Evolutionary conservation across 139 green algal species (phyloP).

Genomic region (Coelastrella sp.): DNA sequence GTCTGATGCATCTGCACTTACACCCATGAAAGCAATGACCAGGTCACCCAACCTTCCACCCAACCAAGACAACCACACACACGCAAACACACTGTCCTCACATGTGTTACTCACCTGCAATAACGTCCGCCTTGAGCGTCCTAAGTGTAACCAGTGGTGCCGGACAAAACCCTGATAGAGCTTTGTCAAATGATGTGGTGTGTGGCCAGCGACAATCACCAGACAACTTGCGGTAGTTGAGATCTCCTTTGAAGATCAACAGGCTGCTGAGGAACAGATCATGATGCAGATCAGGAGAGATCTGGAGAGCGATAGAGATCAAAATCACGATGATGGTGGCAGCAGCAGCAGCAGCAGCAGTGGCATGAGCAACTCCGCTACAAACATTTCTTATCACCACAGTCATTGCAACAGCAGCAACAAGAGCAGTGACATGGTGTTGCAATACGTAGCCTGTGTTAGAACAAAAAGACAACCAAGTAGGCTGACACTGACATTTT

Average conservation of each 20-base stretch:
- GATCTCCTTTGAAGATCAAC: constrained; percentile 69
- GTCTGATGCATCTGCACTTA: no score
- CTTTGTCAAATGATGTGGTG: constrained; percentile 50
- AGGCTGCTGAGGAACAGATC: constrained; percentile 47
- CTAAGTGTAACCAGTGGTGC: constrained; percentile 57
- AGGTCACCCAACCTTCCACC: no score
- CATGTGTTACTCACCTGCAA: constrained; percentile 17
- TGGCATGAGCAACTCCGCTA: background rate
- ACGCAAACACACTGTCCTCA: background rate
- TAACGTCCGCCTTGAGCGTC: constrained; percentile 71
- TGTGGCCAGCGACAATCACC: constrained; percentile 66
- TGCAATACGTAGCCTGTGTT: no score
- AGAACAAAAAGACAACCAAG: no score
- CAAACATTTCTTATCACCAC: no score
- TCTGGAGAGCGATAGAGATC: background rate
- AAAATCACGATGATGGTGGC: background rate
- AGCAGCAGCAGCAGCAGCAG: constrained; percentile 9
- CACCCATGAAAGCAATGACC: no score
- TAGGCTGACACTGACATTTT: no score
- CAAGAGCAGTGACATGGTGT: no score
- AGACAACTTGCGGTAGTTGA: constrained; percentile 69
- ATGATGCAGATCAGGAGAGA: constrained; percentile 57
- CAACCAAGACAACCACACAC: background rate
- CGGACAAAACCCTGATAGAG: constrained; percentile 52
- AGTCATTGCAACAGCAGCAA: no score